Conservation (phyloP, 306 rosid species). For the Casuarina cunninghamiana region DNA sequence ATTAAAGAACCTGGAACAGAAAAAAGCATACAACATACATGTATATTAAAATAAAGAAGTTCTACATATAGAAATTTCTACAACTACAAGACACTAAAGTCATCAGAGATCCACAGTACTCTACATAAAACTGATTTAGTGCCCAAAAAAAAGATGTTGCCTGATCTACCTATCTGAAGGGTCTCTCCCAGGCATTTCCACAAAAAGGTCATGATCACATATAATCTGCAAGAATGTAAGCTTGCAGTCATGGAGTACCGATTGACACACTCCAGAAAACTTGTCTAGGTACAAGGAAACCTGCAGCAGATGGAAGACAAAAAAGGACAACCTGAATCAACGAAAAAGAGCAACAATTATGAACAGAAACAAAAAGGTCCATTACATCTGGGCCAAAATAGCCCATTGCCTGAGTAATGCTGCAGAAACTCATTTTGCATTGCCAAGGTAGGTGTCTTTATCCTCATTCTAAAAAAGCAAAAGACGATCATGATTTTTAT, state of each 20-base stretch:
- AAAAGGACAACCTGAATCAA: neutral
- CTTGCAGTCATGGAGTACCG: slow-evolving; percentile 94
- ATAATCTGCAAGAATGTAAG: slow-evolving; percentile 87
- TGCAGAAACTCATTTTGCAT: neutral
- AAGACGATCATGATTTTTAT: neutral
- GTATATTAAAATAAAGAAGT: neutral
- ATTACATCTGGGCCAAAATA: slow-evolving; percentile 2
- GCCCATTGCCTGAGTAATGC: neutral
- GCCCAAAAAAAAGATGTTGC: neutral
- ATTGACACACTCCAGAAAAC: slow-evolving; percentile 94
- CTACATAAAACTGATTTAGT: neutral
- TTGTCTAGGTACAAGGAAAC: slow-evolving; percentile 95
- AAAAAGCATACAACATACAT: neutral
- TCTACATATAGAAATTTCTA: neutral
- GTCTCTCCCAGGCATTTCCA: slow-evolving; percentile 99
- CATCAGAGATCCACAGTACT: slow-evolving; percentile 1
- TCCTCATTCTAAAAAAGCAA: neutral
- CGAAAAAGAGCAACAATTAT: neutral
- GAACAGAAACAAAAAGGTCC: slow-evolving; percentile 4
- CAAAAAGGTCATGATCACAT: slow-evolving; percentile 97
- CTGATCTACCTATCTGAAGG: slow-evolving; percentile 89
- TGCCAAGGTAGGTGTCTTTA: neutral
- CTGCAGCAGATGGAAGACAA: slow-evolving; percentile 46
- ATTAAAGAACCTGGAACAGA: neutral
- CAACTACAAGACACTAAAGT: slow-evolving; percentile 11